A percentile compares a stretch with the other conserved stretches of the same genome.
phyloP scores from a whole-genome alignment of 805 yeast species.

The Clavispora fructus region DNA sequence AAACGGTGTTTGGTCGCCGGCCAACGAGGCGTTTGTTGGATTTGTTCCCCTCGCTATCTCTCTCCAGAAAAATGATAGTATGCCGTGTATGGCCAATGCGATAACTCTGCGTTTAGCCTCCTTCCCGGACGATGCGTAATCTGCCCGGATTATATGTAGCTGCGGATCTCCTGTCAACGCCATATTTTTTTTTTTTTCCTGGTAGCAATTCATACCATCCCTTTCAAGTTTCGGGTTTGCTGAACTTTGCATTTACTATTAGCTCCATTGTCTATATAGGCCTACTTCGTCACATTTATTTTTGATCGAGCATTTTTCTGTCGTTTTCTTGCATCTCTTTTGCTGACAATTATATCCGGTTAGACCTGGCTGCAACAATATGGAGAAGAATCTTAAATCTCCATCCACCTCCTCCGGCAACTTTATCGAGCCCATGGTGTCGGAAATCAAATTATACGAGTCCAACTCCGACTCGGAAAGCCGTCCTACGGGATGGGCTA shows the following conservation, averaged over 20 bases:
- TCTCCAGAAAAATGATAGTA: neutral
- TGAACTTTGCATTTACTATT: too few species aligned
- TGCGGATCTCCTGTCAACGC: neutral
- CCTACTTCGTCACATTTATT: neutral
- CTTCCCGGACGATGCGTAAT: neutral
- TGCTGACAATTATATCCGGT: too few species aligned
- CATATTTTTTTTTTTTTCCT: too few species aligned
- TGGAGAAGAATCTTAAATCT: neutral
- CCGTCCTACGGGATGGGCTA: slow-evolving; percentile 6
- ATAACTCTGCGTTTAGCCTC: neutral
- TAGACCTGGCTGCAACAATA: neutral
- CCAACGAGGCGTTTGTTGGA: neutral
- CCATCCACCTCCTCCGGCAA: neutral
- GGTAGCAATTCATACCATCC: too few species aligned
- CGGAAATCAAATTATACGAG: slow-evolving; percentile 10
- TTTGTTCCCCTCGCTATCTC: neutral
- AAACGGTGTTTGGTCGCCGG: neutral
- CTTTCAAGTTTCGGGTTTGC: too few species aligned
- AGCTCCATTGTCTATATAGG: too few species aligned
- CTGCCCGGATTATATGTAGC: neutral
- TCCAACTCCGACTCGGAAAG: slow-evolving; percentile 1
- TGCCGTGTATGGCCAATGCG: neutral
- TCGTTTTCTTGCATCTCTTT: neutral
- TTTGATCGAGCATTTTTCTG: neutral
- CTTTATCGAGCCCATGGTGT: slow-evolving; percentile 12